Conservation (phyloP, 768 basidiomycete species). For the Lactarius deliciosus region DNA sequence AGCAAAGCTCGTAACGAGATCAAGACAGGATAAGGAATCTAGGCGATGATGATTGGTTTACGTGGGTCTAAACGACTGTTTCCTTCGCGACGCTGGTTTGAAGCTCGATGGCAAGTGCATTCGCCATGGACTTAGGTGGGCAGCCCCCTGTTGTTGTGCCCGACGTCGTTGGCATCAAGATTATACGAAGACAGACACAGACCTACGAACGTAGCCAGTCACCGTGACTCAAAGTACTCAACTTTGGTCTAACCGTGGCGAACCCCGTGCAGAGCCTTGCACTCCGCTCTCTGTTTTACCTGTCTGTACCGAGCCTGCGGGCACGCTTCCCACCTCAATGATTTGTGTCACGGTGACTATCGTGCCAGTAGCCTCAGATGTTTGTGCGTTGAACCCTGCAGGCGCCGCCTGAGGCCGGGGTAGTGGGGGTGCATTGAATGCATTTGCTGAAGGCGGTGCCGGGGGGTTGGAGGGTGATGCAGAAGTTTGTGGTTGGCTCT, state of each 20-base stretch:
- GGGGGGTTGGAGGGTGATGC: constrained; percentile 88
- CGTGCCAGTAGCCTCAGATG: constrained; percentile 68
- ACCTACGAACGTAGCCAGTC: too few relatives aligned
- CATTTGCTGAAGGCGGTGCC: too few relatives aligned
- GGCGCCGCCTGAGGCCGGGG: too few relatives aligned
- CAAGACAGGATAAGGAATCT: too few relatives aligned
- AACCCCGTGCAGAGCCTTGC: constrained; percentile 66
- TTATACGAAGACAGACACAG: background rate
- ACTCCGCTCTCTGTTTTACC: constrained; percentile 67
- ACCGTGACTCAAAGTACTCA: background rate
- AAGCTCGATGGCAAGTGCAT: background rate
- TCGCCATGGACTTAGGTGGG: too few relatives aligned
- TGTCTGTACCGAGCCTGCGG: constrained; percentile 59
- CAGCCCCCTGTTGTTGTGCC: background rate
- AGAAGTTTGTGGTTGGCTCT: constrained; percentile 67
- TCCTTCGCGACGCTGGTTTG: background rate
- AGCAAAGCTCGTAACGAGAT: too few relatives aligned
- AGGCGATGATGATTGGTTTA: background rate
- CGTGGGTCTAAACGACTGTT: too few relatives aligned
- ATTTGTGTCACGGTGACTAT: constrained; percentile 88
- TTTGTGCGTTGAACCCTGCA: constrained; percentile 58
- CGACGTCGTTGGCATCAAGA: background rate
- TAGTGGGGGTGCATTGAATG: too few relatives aligned
- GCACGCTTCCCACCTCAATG: constrained; percentile 83
- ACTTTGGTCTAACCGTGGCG: constrained; percentile 44